A percentile compares a stretch with the other conserved stretches of the same genome.
Evolutionary conservation across 1,139 yeast genomes (phyloP).

Genomic region (Blastobotrys illinoisensis): DNA sequence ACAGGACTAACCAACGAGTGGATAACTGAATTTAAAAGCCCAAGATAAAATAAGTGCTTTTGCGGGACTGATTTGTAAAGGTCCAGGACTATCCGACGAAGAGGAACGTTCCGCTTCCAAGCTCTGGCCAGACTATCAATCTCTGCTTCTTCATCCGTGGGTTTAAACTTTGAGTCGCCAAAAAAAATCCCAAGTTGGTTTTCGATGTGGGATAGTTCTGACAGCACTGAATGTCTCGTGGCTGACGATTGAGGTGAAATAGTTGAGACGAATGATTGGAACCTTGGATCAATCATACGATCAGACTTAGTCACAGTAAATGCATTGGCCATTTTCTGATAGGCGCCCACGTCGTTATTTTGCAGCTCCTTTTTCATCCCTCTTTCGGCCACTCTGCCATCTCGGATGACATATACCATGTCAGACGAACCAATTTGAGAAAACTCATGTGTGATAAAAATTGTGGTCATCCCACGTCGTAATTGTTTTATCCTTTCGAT

Average conservation of each 20-base stretch:
- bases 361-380: constrained; percentile 40
- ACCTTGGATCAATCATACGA: neutral
- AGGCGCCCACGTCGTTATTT: constrained; percentile 1
- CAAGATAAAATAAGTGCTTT: constrained; percentile 42
- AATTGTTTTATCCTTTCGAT: constrained; percentile 49
- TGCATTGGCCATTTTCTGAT: neutral
- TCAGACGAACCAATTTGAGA: constrained; percentile 51
- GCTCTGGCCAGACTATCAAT: neutral
- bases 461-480: constrained; percentile 68
- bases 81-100: neutral
- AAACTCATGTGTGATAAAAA: constrained; percentile 75
- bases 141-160: constrained; percentile 8
- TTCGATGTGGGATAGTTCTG: neutral
- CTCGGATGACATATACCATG: constrained; percentile 49
- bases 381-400: constrained; percentile 47
- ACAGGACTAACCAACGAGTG: constrained; percentile 69
- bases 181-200: neutral
- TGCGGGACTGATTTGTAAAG: constrained; percentile 18
- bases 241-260: neutral
- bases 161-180: neutral
- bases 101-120: neutral
- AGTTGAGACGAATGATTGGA: neutral
- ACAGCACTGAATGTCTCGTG: neutral
- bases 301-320: neutral
- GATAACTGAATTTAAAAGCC: constrained; percentile 47